A percentile compares a stretch with the other conserved stretches of the same genome.
Evolutionary conservation across 1,284 basidiomycete species (phyloP).

Genomic region (Trichosporon sp.): DNA sequence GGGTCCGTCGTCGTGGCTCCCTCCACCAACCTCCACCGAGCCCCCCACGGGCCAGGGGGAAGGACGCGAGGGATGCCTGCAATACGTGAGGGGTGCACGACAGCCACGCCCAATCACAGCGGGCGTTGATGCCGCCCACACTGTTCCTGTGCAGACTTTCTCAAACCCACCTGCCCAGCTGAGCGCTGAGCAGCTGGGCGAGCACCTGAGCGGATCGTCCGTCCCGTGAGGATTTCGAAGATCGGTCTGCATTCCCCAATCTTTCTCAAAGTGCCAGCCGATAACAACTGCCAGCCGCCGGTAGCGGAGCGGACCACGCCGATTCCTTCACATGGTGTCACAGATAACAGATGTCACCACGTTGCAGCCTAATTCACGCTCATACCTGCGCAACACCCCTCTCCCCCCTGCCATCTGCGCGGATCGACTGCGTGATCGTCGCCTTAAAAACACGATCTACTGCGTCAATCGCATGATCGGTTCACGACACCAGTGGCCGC

Average conservation of each 20-base stretch:
- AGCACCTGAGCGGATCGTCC: conserved; percentile 11
- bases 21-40: background rate
- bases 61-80: background rate
- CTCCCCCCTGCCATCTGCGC: too few species aligned
- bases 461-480: too few species aligned
- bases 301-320: background rate
- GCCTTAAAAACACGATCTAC: too few species aligned
- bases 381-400: too few species aligned
- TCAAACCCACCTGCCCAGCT: background rate
- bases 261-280: background rate
- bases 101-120: background rate
- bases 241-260: conserved; percentile 7
- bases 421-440: too few species aligned
- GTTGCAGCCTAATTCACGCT: too few species aligned
- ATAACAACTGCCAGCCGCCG: conserved; percentile 10
- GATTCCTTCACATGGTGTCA: background rate
- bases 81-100: background rate
- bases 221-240: background rate
- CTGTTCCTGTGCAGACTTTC: conserved; percentile 5
- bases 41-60: conserved; percentile 3
- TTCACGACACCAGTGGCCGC: too few species aligned
- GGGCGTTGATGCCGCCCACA: background rate
- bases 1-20: conserved; percentile 8
- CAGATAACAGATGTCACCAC: background rate
- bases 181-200: background rate